Evolutionary conservation across 2,329 filamentous ascomycete species (phyloP).

Genomic region (Diplodia mutila): DNA sequence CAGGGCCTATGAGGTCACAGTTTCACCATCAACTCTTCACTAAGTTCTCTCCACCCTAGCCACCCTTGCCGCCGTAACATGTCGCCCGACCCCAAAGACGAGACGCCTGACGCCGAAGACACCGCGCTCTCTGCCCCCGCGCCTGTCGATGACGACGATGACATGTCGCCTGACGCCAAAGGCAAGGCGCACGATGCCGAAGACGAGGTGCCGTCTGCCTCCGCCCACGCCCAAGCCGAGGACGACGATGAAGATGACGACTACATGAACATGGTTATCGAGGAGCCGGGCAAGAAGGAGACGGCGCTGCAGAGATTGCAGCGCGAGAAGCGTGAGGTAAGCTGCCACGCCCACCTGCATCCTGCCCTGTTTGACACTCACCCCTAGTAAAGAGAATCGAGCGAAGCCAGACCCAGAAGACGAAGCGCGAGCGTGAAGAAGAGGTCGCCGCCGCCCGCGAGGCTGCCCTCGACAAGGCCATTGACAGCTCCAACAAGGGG

Average conservation of each 20-base stretch:
- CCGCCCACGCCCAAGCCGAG: slow-evolving; percentile 18
- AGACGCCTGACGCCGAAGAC: neutral
- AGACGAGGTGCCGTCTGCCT: neutral
- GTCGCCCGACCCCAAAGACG: neutral
- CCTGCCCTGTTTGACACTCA: slow-evolving; percentile 16
- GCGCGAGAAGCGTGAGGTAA: slow-evolving; percentile 57
- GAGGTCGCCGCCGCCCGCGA: slow-evolving; percentile 75
- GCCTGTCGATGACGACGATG: slow-evolving; percentile 34
- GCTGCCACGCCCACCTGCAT: neutral
- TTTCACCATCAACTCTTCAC: neutral
- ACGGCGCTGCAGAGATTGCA: slow-evolving; percentile 64
- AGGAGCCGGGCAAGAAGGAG: slow-evolving; percentile 64
- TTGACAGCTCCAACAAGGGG: slow-evolving; percentile 76
- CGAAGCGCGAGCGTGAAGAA: slow-evolving; percentile 80
- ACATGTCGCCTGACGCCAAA: slow-evolving; percentile 30
- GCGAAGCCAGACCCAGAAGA: slow-evolving; percentile 53
- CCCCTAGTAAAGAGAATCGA: slow-evolving; percentile 23
- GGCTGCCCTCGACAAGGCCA: slow-evolving; percentile 67
- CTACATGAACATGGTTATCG: slow-evolving; percentile 96
- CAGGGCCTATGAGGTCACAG: slow-evolving; percentile 20
- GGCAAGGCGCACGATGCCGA: neutral
- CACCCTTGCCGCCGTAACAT: neutral
- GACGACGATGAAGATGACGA: slow-evolving; percentile 67
- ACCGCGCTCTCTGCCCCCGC: too few species aligned
- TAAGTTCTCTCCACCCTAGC: neutral